Evolutionary conservation across 345 rosid species (phyloP).

Genomic region (Corchorus capsularis): DNA sequence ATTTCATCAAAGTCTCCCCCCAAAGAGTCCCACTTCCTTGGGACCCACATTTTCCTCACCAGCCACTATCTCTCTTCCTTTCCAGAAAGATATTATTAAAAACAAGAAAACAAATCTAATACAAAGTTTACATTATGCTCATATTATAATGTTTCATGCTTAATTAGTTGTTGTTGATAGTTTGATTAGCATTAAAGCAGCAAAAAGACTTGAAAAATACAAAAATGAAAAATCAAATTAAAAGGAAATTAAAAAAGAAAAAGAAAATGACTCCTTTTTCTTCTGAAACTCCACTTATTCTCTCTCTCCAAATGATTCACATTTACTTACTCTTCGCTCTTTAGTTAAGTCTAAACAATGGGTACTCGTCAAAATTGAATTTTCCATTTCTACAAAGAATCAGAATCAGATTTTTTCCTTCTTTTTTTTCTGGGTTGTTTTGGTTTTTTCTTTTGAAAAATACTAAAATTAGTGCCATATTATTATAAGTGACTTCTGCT

Average conservation of each 20-base stretch:
- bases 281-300: neutral
- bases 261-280: neutral
- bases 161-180: too few relatives aligned
- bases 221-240: neutral
- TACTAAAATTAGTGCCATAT: neutral
- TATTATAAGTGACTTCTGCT: neutral
- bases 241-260: neutral
- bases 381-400: neutral
- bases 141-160: too few relatives aligned
- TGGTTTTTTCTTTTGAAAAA: neutral
- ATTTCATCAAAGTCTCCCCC: neutral
- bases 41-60: constrained; percentile 18
- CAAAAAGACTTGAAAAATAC: neutral
- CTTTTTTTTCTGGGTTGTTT: neutral
- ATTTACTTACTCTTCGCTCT: neutral
- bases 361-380: constrained; percentile 13
- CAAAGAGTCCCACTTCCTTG: neutral
- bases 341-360: neutral
- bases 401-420: neutral
- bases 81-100: neutral
- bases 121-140: too few relatives aligned
- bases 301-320: constrained; percentile 2
- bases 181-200: neutral
- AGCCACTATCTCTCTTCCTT: neutral
- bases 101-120: neutral